Evolutionary conservation across 2,329 filamentous ascomycete genomes (phyloP).

Genomic region (Grosmannia huntii): DNA sequence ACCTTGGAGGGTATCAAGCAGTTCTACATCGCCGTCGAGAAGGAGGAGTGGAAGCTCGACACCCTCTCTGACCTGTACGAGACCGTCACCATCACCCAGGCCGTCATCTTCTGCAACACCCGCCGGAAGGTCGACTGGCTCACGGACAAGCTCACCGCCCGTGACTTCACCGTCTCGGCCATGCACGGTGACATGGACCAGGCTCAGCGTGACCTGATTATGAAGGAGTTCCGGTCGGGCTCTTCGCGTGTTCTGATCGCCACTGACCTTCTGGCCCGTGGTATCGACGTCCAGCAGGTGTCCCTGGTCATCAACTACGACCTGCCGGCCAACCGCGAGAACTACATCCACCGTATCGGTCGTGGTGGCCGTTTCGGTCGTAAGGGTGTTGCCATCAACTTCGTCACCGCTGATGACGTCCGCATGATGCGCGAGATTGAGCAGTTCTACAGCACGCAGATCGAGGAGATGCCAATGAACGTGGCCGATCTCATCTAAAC

Average conservation of each 20-base stretch:
- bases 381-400: conserved; percentile 99
- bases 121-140: conserved; percentile 99
- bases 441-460: conserved; percentile 99
- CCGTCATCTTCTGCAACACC: conserved; percentile 99
- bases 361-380: conserved; percentile 99
- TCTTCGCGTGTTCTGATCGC: conserved; percentile 97
- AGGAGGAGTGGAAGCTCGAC: conserved; percentile 99
- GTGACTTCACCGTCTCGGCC: conserved; percentile 98
- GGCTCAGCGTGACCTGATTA: conserved; percentile 94
- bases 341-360: conserved; percentile 99
- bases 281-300: conserved; percentile 99
- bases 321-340: conserved; percentile 95
- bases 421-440: conserved; percentile 99
- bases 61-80: conserved; percentile 98
- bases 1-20: conserved; percentile 99
- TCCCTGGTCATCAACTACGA: conserved; percentile 99
- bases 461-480: conserved; percentile 99
- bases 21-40: conserved; percentile 99
- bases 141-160: conserved; percentile 95
- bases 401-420: conserved; percentile 96
- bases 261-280: conserved; percentile 94
- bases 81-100: conserved; percentile 98
- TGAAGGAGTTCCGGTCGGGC: conserved; percentile 99
- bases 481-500: conserved; percentile 62
- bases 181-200: conserved; percentile 99